Conservation (phyloP, 1,284 basidiomycete genomes). For the Polyporus tsugae region DNA sequence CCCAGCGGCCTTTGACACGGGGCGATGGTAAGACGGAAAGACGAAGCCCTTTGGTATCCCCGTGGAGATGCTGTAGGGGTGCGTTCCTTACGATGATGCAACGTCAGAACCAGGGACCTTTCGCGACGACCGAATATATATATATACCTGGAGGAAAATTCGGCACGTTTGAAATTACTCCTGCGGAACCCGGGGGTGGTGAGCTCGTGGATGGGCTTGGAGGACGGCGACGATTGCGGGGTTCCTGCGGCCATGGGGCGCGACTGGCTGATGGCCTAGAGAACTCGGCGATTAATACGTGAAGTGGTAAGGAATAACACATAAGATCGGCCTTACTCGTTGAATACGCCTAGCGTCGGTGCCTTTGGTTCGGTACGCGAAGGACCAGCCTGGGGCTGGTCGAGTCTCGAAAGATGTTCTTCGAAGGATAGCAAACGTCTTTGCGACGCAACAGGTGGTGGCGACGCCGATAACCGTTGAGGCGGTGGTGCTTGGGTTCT, state of each 20-base stretch:
- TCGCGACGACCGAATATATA: neutral
- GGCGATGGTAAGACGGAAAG: neutral
- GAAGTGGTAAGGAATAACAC: neutral
- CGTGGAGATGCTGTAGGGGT: neutral
- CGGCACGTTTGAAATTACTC: neutral
- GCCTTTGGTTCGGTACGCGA: neutral
- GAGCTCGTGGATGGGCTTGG: neutral
- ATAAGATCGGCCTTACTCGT: neutral
- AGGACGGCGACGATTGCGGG: neutral
- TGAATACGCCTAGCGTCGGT: neutral
- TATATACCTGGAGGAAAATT: neutral
- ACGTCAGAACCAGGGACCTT: neutral
- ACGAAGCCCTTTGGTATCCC: neutral
- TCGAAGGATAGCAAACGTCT: neutral
- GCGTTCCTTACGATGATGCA: neutral
- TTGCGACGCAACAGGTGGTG: neutral
- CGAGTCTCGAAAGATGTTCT: neutral
- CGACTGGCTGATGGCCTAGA: constrained; percentile 3
- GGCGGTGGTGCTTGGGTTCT: neutral
- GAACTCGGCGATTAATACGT: neutral
- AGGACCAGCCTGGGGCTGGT: neutral
- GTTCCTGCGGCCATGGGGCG: neutral
- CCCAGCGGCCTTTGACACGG: neutral
- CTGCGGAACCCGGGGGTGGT: neutral
- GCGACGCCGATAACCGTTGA: neutral